A percentile compares a stretch with the other conserved stretches of the same genome.
Conservation (phyloP, 2,329 filamentous ascomycete genomes). For the Apiospora malaysiana region DNA sequence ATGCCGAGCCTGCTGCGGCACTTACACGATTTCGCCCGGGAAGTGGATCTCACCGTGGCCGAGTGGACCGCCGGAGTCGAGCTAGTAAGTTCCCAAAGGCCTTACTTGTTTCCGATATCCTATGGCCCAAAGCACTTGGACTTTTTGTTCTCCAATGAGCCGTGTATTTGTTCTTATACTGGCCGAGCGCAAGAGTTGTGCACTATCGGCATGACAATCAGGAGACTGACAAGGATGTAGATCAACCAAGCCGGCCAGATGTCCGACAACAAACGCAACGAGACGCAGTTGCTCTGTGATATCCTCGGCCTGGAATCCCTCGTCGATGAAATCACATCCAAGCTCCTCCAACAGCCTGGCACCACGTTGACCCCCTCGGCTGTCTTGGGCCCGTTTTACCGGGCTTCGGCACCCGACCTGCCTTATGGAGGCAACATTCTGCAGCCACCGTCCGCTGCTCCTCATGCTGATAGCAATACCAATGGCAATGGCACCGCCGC, state of each 20-base stretch:
- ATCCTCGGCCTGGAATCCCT: slow-evolving; percentile 76
- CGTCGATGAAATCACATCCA: slow-evolving; percentile 83
- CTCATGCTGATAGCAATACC: neutral
- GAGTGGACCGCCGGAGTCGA: slow-evolving; percentile 78
- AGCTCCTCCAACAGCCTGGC: slow-evolving; percentile 43
- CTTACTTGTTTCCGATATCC: no score
- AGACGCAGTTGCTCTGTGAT: slow-evolving; percentile 71
- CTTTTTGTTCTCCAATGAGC: no score
- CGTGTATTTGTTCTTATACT: no score
- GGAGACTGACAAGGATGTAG: slow-evolving; percentile 35
- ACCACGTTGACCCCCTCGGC: slow-evolving; percentile 72
- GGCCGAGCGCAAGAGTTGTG: neutral
- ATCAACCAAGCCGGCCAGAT: slow-evolving; percentile 72
- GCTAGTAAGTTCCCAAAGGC: slow-evolving; percentile 46
- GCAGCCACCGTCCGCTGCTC: slow-evolving; percentile 50
- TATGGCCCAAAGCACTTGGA: no score
- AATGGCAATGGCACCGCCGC: neutral
- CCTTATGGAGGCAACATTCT: slow-evolving; percentile 74
- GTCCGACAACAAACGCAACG: slow-evolving; percentile 67
- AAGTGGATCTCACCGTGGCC: slow-evolving; percentile 78
- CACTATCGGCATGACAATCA: neutral
- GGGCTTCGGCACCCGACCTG: slow-evolving; percentile 71
- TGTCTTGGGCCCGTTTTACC: slow-evolving; percentile 87
- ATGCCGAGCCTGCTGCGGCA: slow-evolving; percentile 73
- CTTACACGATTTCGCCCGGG: slow-evolving; percentile 81